Percentiles rank a stretch among this genome's conserved stretches.
Conservation (phyloP, 1,139 yeast species). For the Sugiyamaella japonica region DNA sequence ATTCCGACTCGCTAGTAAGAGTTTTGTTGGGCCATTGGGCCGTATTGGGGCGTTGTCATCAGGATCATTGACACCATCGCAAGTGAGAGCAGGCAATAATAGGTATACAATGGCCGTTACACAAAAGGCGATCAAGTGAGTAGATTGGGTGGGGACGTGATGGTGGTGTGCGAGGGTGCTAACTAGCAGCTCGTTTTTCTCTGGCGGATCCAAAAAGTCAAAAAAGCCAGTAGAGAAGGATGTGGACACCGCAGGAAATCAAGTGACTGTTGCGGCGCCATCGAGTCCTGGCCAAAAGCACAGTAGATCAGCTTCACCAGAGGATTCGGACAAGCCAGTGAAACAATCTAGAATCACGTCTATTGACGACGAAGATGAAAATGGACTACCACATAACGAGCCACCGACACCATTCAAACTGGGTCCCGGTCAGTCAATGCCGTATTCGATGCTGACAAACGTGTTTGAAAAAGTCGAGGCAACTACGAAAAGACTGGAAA, state of each 20-base stretch:
- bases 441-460: slow-evolving; percentile 47
- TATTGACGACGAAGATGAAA: not conserved
- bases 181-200: slow-evolving; percentile 11
- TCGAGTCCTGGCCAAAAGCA: slow-evolving; percentile 1
- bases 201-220: slow-evolving; percentile 10
- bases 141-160: not conserved
- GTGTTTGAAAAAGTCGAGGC: slow-evolving; percentile 74
- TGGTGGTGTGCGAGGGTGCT: not conserved
- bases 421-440: slow-evolving; percentile 12
- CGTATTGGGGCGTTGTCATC: not conserved
- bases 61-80: not conserved
- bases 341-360: not conserved
- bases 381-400: not conserved
- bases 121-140: slow-evolving; percentile 15
- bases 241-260: not conserved
- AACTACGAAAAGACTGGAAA: slow-evolving; percentile 79
- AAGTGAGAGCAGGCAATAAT: not conserved
- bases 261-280: no score
- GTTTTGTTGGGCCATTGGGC: slow-evolving; percentile 12
- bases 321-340: not conserved
- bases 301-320: not conserved
- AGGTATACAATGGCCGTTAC: slow-evolving; percentile 14
- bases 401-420: not conserved
- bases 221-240: slow-evolving; percentile 3
- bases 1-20: slow-evolving; percentile 6